phyloP scores from a whole-genome alignment of 2,329 filamentous ascomycete species.

The Nemania sp. region DNA sequence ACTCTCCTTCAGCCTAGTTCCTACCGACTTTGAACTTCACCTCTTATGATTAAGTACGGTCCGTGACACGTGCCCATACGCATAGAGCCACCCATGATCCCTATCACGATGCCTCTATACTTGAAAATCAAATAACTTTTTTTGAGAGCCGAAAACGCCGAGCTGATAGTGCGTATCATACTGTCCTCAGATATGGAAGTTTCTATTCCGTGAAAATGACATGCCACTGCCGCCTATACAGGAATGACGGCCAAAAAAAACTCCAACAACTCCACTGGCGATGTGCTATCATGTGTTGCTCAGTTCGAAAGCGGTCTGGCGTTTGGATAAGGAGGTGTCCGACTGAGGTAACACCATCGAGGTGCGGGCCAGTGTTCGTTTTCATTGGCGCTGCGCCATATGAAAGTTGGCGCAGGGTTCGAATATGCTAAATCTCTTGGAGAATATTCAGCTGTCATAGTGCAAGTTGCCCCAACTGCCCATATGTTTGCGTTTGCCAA shows the following conservation, averaged over 20 bases:
- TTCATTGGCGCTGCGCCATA: neutral
- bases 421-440: neutral
- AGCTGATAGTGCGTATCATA: slow-evolving; percentile 12
- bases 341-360: neutral
- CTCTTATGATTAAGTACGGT: slow-evolving; percentile 7
- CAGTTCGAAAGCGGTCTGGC: neutral
- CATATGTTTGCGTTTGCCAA: neutral
- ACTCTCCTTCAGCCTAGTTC: neutral
- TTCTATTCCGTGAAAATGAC: slow-evolving; percentile 15
- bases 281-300: neutral
- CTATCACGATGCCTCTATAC: slow-evolving; percentile 2
- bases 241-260: neutral
- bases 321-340: neutral
- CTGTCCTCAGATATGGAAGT: slow-evolving; percentile 1
- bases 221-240: neutral
- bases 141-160: slow-evolving; percentile 20
- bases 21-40: neutral
- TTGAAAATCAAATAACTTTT: slow-evolving; percentile 7
- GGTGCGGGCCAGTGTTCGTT: neutral
- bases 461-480: neutral
- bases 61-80: slow-evolving; percentile 2
- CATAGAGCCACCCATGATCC: neutral
- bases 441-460: neutral
- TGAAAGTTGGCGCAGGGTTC: neutral
- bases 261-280: neutral